These are phyloP conservation scores for Yarrowia sp. DNA, from an alignment of 805 yeast genomes.

Conservation along the genomic window DNA sequence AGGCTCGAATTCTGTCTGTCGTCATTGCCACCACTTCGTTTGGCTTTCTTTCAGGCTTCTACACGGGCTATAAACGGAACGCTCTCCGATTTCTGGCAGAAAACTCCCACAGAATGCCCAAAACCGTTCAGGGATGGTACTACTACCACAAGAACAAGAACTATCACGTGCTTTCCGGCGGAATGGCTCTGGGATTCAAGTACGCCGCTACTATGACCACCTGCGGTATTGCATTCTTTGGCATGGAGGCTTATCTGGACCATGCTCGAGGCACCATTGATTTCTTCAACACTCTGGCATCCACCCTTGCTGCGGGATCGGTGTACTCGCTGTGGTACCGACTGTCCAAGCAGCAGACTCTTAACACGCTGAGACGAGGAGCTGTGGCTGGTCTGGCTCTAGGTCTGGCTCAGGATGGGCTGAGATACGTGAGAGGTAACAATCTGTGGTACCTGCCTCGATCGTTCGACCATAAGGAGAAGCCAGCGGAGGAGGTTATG, in stretches of 20 bases:
- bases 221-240: constrained; percentile 60
- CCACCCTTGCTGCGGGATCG: constrained; percentile 61
- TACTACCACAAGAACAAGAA: constrained; percentile 85
- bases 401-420: constrained; percentile 72
- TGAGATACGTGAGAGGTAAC: constrained; percentile 66
- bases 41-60: constrained; percentile 58
- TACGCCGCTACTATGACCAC: constrained; percentile 55
- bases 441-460: constrained; percentile 64
- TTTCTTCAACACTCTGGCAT: constrained; percentile 65
- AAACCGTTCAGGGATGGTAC: constrained; percentile 83
- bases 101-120: constrained; percentile 82
- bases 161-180: constrained; percentile 69
- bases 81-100: constrained; percentile 73
- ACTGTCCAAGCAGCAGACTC: constrained; percentile 46
- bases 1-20: constrained; percentile 36
- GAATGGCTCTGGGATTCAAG: constrained; percentile 58
- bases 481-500: constrained; percentile 16
- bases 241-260: constrained; percentile 69
- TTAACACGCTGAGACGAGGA: constrained; percentile 56
- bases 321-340: constrained; percentile 57
- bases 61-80: constrained; percentile 62
- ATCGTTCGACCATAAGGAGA: not conserved
- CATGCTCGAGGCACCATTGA: constrained; percentile 60
- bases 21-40: constrained; percentile 40
- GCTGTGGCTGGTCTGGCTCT: constrained; percentile 62